A percentile compares a stretch with the other conserved stretches of the same genome.
phyloP scores from a whole-genome alignment of 208 protist species.

The Trypanosomatidae sp. region DNA sequence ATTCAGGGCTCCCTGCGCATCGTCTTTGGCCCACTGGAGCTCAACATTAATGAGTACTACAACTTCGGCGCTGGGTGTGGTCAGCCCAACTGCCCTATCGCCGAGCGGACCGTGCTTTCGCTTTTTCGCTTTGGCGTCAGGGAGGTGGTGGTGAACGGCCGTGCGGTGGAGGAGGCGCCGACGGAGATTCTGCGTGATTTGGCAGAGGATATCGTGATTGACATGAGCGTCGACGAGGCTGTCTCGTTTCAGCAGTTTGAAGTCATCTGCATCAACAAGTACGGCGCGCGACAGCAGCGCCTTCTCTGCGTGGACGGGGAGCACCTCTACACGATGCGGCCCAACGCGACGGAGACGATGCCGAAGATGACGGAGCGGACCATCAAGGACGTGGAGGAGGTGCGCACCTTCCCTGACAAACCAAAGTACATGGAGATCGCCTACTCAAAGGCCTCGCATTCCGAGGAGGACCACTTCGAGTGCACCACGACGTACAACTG shows the following conservation, averaged over 20 bases:
- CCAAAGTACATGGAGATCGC: slow-evolving; percentile 86
- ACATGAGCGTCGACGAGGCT: slow-evolving; percentile 79
- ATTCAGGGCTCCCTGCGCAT: slow-evolving; percentile 82
- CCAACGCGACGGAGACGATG: slow-evolving; percentile 44
- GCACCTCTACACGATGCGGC: slow-evolving; percentile 80
- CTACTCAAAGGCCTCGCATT: slow-evolving; percentile 66
- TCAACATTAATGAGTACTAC: slow-evolving; percentile 88
- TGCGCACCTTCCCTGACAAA: slow-evolving; percentile 57
- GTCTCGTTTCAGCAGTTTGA: slow-evolving; percentile 85
- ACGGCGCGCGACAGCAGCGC: slow-evolving; percentile 79
- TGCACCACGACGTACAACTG: slow-evolving; percentile 86
- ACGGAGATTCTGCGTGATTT: slow-evolving; percentile 20
- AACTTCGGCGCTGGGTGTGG: slow-evolving; percentile 86
- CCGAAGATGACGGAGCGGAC: slow-evolving; percentile 62
- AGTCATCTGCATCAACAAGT: slow-evolving; percentile 78
- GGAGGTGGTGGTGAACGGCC: slow-evolving; percentile 76
- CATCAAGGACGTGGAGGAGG: slow-evolving; percentile 80
- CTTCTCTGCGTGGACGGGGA: slow-evolving; percentile 82
- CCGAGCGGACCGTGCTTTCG: slow-evolving; percentile 80
- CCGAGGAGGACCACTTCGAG: slow-evolving; percentile 79
- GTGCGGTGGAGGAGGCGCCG: slow-evolving; percentile 58
- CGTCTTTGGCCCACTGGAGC: slow-evolving; percentile 76
- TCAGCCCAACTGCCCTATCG: slow-evolving; percentile 69
- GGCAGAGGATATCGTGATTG: slow-evolving; percentile 72
- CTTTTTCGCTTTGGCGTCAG: slow-evolving; percentile 83